These are phyloP conservation scores for Pichiaceae sp. DNA, from an alignment of 1,139 yeast species.

Conservation along the genomic window DNA sequence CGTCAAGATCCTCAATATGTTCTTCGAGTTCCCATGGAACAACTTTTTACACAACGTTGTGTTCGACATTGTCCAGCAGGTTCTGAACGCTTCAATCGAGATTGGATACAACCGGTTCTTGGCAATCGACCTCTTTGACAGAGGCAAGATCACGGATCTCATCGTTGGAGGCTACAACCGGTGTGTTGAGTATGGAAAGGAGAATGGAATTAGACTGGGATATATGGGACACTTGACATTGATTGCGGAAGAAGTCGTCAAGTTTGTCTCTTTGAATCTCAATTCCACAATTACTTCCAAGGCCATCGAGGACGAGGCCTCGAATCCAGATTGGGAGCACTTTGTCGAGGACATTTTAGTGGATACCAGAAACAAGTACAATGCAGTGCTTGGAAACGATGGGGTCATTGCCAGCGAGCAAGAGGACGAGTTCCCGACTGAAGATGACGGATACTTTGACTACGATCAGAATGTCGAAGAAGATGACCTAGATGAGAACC, in stretches of 20 bases:
- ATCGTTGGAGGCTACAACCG: slow-evolving; percentile 76
- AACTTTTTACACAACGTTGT: slow-evolving; percentile 95
- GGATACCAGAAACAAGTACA: slow-evolving; percentile 88
- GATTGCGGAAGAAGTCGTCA: slow-evolving; percentile 95
- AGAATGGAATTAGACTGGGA: slow-evolving; percentile 72
- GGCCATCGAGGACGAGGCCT: slow-evolving; percentile 49
- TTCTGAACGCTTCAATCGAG: slow-evolving; percentile 91
- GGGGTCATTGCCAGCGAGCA: slow-evolving; percentile 32
- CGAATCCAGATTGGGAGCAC: slow-evolving; percentile 63
- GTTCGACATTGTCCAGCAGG: slow-evolving; percentile 94
- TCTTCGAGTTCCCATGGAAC: slow-evolving; percentile 95
- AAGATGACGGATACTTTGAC: slow-evolving; percentile 10
- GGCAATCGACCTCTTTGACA: slow-evolving; percentile 78
- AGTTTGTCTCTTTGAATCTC: slow-evolving; percentile 66
- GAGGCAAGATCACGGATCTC: slow-evolving; percentile 67
- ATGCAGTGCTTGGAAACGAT: slow-evolving; percentile 90
- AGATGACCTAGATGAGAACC: slow-evolving; percentile 22
- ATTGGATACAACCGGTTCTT: slow-evolving; percentile 82
- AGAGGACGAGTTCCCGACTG: slow-evolving; percentile 13
- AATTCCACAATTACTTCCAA: slow-evolving; percentile 45
- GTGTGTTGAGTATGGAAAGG: slow-evolving; percentile 55
- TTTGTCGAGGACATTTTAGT: slow-evolving; percentile 79
- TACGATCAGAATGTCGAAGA: slow-evolving; percentile 22
- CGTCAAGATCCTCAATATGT: slow-evolving; percentile 70
- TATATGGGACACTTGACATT: slow-evolving; percentile 96